Evolutionary conservation across 2,329 filamentous ascomycete species (phyloP), one percentile per base, ranked within the genome.

Genomic region (Cladophialophora yegresii): DNA sequence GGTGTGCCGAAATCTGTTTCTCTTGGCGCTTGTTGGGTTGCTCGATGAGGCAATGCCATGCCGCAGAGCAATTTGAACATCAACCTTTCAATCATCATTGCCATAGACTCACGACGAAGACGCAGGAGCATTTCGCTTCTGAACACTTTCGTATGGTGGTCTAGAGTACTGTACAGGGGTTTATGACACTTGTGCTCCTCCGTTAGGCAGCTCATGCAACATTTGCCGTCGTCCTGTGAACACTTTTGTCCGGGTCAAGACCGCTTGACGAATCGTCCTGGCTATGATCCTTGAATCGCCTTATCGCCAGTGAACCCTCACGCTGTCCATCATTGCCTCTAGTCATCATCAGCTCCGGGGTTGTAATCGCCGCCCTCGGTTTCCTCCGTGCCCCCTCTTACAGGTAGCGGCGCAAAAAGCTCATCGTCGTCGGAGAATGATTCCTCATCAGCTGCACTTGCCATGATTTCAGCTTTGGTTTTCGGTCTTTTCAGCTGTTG

Each of bases 401-500:
- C 51, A 10, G 61, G 55, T 32, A 63, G 63, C 8, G 59, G n/a
- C 4, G 56, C 51, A 30, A 59, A 50, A 16, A 54, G 57, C 66
- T 64, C 67, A 13, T 67, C 62, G 2, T 67, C 58, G 12, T 64
- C 62, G 3, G 65, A 61, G 20, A 57, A 61, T 12, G 50, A 58
- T 4, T 64, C 54, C 20, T 61, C 57, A 7, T 54, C 66, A n/a
- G 58, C 58, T 2, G 56, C 57, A 13, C 56, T 63, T 13, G 50
- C 70, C 73, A 58, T 77, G 73, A 36, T 70, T 72, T 54, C 65
- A 69, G 22, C 64, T 75, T 58, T 72, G 68, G 49, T 72, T 71
- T 20, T 75, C 71, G 57, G 67, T 71, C 16, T 75, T 73, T 60
- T 71, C 71, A 45, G 49, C 33, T 57, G 13, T 20, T 62, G 50